These are phyloP conservation scores for Fraxinus nigra DNA, from an alignment of 305 asterid genomes.

Conservation along the genomic window DNA sequence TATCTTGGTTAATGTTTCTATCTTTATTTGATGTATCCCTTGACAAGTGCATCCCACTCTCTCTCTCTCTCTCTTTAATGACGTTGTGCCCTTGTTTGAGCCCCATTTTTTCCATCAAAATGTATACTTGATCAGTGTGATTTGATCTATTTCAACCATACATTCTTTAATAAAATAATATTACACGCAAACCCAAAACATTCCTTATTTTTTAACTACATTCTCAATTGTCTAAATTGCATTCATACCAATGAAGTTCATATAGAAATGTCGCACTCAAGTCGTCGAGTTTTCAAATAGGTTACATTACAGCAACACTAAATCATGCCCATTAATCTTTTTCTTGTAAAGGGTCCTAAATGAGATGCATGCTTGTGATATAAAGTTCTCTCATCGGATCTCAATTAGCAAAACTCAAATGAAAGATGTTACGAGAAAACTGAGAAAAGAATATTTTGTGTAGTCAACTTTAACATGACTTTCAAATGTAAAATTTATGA, in stretches of 20 bases:
- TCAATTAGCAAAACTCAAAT: not conserved
- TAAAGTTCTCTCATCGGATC: not conserved
- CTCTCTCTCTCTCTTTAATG: not conserved
- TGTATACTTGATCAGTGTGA: too few species aligned
- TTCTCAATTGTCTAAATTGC: not conserved
- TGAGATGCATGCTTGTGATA: not conserved
- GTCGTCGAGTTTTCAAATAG: not conserved
- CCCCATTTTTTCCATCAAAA: too few species aligned
- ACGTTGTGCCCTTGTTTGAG: not conserved
- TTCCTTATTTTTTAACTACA: too few species aligned
- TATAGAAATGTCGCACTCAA: not conserved
- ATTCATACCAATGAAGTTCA: not conserved
- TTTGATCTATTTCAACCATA: too few species aligned
- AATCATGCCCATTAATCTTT: not conserved
- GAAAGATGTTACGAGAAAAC: not conserved
- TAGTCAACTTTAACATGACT: not conserved
- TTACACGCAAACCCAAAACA: too few species aligned
- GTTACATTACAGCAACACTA: not conserved
- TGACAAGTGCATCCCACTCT: not conserved
- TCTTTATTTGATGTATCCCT: not conserved
- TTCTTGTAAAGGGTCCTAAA: not conserved
- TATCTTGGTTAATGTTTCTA: not conserved
- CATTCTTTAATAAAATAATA: too few species aligned
- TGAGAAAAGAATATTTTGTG: not conserved
- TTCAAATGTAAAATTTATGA: not conserved